A percentile compares a stretch with the other conserved stretches of the same genome.
These are phyloP conservation scores for Kwoniella shivajii DNA, from an alignment of 1,284 basidiomycete species.

Conservation along the genomic window DNA sequence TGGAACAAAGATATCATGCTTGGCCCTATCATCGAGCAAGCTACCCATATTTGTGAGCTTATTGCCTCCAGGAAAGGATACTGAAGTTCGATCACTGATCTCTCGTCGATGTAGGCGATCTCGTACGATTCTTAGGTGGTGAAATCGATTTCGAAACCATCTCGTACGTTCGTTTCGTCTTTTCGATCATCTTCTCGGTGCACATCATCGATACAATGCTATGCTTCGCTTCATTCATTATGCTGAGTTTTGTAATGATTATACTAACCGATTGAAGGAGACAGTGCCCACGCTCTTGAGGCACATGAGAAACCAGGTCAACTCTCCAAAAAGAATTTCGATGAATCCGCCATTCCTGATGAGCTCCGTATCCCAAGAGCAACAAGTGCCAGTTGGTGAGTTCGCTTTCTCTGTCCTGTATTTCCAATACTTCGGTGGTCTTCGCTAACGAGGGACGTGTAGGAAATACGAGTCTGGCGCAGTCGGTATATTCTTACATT, in stretches of 20 bases:
- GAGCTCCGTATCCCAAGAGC: constrained; percentile 53
- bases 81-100: not conserved
- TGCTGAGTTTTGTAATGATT: too few species aligned
- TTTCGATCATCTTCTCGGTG: not conserved
- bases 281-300: constrained; percentile 41
- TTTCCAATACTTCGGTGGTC: constrained; percentile 21
- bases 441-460: not conserved
- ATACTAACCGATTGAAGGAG: not conserved
- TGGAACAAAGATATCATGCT: constrained; percentile 59
- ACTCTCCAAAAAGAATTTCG: constrained; percentile 55
- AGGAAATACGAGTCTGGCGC: constrained; percentile 51
- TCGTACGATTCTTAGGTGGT: constrained; percentile 59
- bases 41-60: constrained; percentile 56
- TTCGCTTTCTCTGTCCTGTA: constrained; percentile 12
- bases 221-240: too few species aligned
- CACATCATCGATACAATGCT: not conserved
- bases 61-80: too few species aligned
- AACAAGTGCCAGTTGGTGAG: constrained; percentile 54
- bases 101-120: constrained; percentile 45
- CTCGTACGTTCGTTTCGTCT: constrained; percentile 40
- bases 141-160: constrained; percentile 58
- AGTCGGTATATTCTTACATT: constrained; percentile 49
- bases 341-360: constrained; percentile 54
- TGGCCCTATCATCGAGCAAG: constrained; percentile 60
- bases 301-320: constrained; percentile 55